These are phyloP conservation scores for Keithomyces neogunnii DNA, from an alignment of 2,329 filamentous ascomycete species.

Conservation along the genomic window DNA sequence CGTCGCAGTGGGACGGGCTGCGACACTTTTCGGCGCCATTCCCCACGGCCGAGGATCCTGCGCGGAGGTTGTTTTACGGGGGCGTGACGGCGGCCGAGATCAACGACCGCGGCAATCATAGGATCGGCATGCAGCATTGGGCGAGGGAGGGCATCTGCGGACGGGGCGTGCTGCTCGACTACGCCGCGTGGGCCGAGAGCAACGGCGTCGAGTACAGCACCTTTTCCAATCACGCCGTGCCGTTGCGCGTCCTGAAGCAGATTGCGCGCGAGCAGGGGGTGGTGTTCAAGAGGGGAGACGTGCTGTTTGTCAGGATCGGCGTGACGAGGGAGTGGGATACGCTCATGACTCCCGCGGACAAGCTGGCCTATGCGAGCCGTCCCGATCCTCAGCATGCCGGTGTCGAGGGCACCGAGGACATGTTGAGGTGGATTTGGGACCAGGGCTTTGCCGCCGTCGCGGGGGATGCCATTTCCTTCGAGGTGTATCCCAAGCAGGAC, in stretches of 20 bases:
- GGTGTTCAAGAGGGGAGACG: slow-evolving; percentile 39
- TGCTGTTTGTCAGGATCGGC: slow-evolving; percentile 32
- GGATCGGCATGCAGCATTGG: slow-evolving; percentile 41
- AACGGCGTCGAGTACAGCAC: slow-evolving; percentile 28
- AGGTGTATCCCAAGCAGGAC: slow-evolving; percentile 26
- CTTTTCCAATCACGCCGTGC: slow-evolving; percentile 31
- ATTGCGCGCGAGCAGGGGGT: slow-evolving; percentile 32
- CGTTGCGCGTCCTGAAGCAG: slow-evolving; percentile 17
- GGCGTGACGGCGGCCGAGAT: slow-evolving; percentile 38
- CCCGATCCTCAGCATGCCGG: slow-evolving; percentile 22
- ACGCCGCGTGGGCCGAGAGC: slow-evolving; percentile 31
- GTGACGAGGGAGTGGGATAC: slow-evolving; percentile 20
- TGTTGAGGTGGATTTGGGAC: slow-evolving; percentile 37
- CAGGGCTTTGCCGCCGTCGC: slow-evolving; percentile 37
- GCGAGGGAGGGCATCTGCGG: slow-evolving; percentile 38
- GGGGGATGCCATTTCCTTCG: slow-evolving; percentile 33
- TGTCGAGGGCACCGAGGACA: slow-evolving; percentile 19
- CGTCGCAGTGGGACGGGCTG: slow-evolving; percentile 43
- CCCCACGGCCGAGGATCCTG: slow-evolving; percentile 20
- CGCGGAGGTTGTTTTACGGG: slow-evolving; percentile 37
- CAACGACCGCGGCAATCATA: slow-evolving; percentile 29
- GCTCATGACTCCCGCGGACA: slow-evolving; percentile 27
- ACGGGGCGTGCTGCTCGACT: slow-evolving; percentile 44
- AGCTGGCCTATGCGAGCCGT: slow-evolving; percentile 35
- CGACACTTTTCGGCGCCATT: slow-evolving; percentile 38